Evolutionary conservation across 768 basidiomycete species (phyloP).

Genomic region (Xerocomellus chrysenteron): DNA sequence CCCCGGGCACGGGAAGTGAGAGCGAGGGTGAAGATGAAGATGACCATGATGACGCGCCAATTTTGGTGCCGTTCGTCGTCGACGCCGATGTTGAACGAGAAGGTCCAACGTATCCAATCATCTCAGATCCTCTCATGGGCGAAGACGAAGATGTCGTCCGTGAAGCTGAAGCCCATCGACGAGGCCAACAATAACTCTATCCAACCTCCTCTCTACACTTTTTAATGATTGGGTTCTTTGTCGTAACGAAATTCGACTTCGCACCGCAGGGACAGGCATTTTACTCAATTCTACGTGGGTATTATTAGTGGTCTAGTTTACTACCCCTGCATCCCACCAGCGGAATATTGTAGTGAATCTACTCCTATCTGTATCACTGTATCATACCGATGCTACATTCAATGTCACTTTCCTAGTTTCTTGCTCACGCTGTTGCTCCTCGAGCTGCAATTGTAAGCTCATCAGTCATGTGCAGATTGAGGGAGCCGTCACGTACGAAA

Average conservation of each 20-base stretch:
- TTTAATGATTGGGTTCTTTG: background rate
- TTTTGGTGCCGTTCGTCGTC: constrained; percentile 7
- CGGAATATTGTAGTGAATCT: background rate
- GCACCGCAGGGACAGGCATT: background rate
- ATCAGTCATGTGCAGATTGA: background rate
- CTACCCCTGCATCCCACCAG: background rate
- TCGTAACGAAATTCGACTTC: background rate
- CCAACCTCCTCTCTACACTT: too few species aligned
- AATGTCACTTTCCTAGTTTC: constrained; percentile 15
- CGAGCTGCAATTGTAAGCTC: constrained; percentile 17
- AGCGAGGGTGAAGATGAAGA: background rate
- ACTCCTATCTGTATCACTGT: background rate
- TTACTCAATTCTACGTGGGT: background rate
- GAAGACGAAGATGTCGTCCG: constrained; percentile 8
- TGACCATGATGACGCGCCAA: background rate
- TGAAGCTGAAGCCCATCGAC: constrained; percentile 7
- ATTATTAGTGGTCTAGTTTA: background rate
- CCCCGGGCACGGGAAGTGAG: background rate
- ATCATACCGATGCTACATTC: background rate
- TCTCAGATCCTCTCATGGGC: constrained; percentile 16
- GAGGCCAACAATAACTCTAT: background rate
- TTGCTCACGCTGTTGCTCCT: constrained; percentile 28
- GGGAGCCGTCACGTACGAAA: constrained; percentile 20
- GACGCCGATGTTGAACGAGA: constrained; percentile 14
- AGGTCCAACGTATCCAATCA: background rate